Evolutionary conservation across 768 basidiomycete genomes (phyloP).

Genomic region (Epithele typhae): DNA sequence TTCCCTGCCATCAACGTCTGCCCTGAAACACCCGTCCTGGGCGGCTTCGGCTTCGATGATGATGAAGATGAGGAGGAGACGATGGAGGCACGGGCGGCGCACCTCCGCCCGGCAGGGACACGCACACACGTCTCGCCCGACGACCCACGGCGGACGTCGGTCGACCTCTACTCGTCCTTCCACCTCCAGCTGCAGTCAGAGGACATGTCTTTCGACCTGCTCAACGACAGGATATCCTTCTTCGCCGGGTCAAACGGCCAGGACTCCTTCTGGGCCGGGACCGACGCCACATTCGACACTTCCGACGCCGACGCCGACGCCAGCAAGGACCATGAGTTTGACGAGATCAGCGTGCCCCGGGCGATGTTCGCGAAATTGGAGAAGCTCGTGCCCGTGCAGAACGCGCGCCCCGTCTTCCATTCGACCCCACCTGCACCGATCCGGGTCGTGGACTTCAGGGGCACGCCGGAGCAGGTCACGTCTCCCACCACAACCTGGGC

Average conservation of each 20-base stretch:
- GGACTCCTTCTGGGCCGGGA: slow-evolving; percentile 25
- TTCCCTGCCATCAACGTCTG: no score
- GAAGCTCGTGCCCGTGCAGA: slow-evolving; percentile 1
- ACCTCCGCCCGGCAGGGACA: slow-evolving; percentile 2
- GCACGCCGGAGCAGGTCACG: no score
- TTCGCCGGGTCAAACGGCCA: slow-evolving; percentile 22
- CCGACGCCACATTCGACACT: no score
- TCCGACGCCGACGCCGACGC: no score
- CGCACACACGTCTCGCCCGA: slow-evolving; percentile 11
- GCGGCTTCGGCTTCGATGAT: no score
- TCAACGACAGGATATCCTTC: slow-evolving; percentile 34
- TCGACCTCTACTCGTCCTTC: slow-evolving; percentile 33
- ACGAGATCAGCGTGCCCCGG: slow-evolving; percentile 8
- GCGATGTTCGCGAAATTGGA: slow-evolving; percentile 18
- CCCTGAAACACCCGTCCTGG: no score
- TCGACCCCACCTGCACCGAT: neutral
- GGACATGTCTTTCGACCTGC: slow-evolving; percentile 31
- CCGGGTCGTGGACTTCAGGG: no score
- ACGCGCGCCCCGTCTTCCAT: neutral
- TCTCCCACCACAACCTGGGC: slow-evolving; percentile 9
- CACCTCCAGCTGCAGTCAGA: slow-evolving; percentile 29
- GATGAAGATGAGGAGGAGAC: neutral
- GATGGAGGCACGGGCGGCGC: neutral
- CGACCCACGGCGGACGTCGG: slow-evolving; percentile 26
- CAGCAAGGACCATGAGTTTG: slow-evolving; percentile 15